Evolutionary conservation across 176 grass and related monocot species (phyloP).

Genomic region (Stipa capillata): DNA sequence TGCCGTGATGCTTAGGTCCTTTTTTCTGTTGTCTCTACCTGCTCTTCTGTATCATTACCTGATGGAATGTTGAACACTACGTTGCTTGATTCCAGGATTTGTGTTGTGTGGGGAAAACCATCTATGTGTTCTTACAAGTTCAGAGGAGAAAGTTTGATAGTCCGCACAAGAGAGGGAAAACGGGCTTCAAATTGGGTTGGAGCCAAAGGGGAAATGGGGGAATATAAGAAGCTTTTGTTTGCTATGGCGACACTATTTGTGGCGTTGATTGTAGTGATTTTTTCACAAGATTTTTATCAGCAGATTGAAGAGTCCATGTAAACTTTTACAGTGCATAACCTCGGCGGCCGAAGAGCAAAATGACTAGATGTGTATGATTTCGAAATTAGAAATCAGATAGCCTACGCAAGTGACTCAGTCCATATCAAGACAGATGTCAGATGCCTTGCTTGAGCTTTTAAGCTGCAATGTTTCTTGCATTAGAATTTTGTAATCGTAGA

Average conservation of each 20-base stretch:
- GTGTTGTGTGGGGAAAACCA: neutral
- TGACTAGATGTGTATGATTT: neutral
- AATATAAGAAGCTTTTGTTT: neutral
- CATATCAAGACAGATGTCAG: neutral
- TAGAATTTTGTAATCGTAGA: neutral
- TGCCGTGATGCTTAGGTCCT: conserved; percentile 25
- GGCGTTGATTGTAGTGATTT: neutral
- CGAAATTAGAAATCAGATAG: neutral
- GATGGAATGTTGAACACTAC: neutral
- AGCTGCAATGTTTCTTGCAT: neutral
- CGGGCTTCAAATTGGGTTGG: neutral
- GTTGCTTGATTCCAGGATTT: neutral
- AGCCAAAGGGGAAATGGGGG: neutral
- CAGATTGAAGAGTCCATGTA: neutral
- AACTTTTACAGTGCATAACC: neutral
- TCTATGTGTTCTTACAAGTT: neutral
- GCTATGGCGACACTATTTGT: neutral
- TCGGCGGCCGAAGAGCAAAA: neutral
- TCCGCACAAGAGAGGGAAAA: neutral
- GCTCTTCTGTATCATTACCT: neutral
- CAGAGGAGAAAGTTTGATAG: neutral
- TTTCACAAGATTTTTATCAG: neutral
- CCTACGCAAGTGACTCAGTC: neutral
- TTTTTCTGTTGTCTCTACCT: conserved; percentile 11
- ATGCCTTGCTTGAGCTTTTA: neutral